Evolutionary conservation across 1,284 basidiomycete genomes (phyloP), one percentile per base, ranked within the genome.

Genomic region (Malassezia globosa): DNA sequence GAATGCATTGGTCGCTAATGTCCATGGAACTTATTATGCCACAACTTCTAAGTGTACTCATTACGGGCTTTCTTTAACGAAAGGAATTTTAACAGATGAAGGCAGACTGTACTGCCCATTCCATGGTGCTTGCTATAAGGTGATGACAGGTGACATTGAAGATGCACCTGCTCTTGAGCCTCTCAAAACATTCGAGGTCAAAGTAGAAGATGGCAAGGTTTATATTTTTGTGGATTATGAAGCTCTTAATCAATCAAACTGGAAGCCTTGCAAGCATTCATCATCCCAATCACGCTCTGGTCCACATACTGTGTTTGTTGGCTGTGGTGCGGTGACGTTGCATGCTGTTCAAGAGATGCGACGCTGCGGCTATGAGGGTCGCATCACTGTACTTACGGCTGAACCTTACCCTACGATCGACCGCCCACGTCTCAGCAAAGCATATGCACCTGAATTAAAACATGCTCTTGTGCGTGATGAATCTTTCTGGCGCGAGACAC

Each of bases 121-220:
- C 86, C 87, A 90, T 71, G 86, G 87, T 75, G 87, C 88, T 29
- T 90, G 87, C 75, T 92, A 90, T 78, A 84, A 84, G 60, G 79
- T 86, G 55, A 61, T 59, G 33, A 67, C 64, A 3, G 75, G 75
- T 36, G 77, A 78, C 45, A 73, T 74, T 48, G 87, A 94, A 77
- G 88, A 95, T 71, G 84, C 87, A 0, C 89, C 89, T 7, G 89
- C 86, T 8, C 82, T 88, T 18, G 77, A 81, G 64, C 81, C 83
- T n/a, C 73, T 95, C 37, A 84, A 87, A 72, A 81, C 80, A 2
- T 92, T 88, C 79, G 79, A 82, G 55, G 79, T 64, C 38, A 76
- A 81, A 51, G 76, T 85, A 26, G 19, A 35, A 4, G 72, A 74
- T 45, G 82, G 82, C 37, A 82, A 86, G 72, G 84, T 94, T 43